Evolutionary conservation across 805 yeast species (phyloP), one percentile per base, ranked within the genome.

Genomic region (Wickerhamiella azymoides): DNA sequence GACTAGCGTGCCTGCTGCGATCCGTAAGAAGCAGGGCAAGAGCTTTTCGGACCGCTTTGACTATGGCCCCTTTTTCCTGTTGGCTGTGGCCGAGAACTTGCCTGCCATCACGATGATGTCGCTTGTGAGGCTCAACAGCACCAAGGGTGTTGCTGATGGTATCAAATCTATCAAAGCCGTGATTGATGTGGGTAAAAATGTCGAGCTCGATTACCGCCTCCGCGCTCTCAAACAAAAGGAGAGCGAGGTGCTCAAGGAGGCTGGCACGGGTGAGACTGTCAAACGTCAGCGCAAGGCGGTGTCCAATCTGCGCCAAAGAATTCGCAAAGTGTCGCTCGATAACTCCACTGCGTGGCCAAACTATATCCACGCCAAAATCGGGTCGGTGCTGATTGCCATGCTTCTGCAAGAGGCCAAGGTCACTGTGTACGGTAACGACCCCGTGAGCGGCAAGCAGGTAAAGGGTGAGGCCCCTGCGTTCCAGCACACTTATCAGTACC

Each of bases 101-200:
- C 77, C 86, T 14, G 88, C 84, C 2, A 77, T 86, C 44, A 77
- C 96, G 0, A 82, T 89, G 54, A 65, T 89, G 56, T 97, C 89
- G 62, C 57, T 86, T 30, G 64, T 89, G 55, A 80, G 81, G 51
- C 63, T 82, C 45, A 76, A 80, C 50, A 74, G 86, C 2, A 76
- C 88, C 2, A 80, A 84, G 33, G 93, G 86, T 35, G 72, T 78
- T 26, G 37, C 53, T 2, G 85, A 82, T 51, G 96, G 94, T 36
- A 78, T 85, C 75, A 72, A 88, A 54, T 79, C 89, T 0, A 84
- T 94, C 0, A 71, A 84, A 52, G 86, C 93, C 0, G 84, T 86
- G 13, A 66, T 81, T 16, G 70, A 82, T 0, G 85, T 89, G 4
- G 94, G 96, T 8, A 77, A 72, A 52, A 86, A 94, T 10, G 70